A percentile compares a stretch with the other conserved stretches of the same genome.
Conservation (phyloP, 2,329 filamentous ascomycete species). For the Colletotrichum cereale region DNA sequence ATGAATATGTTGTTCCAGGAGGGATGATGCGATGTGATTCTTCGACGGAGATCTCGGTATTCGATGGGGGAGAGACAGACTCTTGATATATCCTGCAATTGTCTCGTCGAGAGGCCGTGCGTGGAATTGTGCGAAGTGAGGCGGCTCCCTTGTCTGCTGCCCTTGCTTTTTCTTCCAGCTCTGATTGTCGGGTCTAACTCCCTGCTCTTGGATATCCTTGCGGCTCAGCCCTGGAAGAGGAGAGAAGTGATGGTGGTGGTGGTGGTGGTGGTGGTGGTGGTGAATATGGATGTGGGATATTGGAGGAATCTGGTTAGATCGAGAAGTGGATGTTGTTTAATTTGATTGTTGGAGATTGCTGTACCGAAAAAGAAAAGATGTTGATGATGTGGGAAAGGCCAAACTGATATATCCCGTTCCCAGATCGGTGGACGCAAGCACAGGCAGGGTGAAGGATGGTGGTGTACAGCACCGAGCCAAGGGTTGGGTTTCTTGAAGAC, state of each 20-base stretch:
- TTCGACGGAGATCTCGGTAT: neutral
- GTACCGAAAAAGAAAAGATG: conserved; percentile 9
- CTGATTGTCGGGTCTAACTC: conserved; percentile 20
- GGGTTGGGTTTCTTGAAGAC: conserved; percentile 11
- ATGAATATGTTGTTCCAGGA: neutral
- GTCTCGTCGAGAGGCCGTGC: neutral
- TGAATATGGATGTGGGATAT: neutral
- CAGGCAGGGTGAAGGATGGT: neutral
- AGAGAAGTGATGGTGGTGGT: neutral
- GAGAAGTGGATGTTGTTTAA: conserved; percentile 2
- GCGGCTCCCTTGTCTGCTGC: conserved; percentile 17
- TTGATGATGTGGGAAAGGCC: conserved; percentile 17
- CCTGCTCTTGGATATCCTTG: neutral
- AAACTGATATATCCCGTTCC: conserved; percentile 35
- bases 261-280: neutral
- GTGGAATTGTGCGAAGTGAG: neutral
- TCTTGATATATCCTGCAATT: conserved; percentile 16
- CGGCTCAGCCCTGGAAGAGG: conserved; percentile 10
- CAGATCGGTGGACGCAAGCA: conserved; percentile 16
- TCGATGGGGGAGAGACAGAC: neutral
- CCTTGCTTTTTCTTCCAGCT: conserved; percentile 35
- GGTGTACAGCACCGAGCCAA: conserved; percentile 9
- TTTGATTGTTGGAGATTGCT: conserved; percentile 8
- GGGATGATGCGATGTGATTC: conserved; percentile 2
- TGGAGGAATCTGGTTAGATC: neutral